Conservation (phyloP, 2,329 filamentous ascomycete species). For the Phyllachora maydis region DNA sequence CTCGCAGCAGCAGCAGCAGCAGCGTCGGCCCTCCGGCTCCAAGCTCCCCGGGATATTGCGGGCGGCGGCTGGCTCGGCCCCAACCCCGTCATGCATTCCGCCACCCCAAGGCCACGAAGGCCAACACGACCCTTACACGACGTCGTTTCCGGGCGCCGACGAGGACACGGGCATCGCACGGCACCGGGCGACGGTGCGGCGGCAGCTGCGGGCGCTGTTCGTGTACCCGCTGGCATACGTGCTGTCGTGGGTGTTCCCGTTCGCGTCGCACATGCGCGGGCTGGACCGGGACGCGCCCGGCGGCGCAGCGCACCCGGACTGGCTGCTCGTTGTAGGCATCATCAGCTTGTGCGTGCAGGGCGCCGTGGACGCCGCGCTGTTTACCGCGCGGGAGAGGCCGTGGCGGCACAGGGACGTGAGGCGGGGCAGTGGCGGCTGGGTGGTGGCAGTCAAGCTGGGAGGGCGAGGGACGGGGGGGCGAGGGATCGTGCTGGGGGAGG, state of each 20-base stretch:
- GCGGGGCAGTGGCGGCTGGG: conserved; percentile 12
- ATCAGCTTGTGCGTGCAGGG: conserved; percentile 45
- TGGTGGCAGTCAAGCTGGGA: conserved; percentile 7
- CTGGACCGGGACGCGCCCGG: conserved; percentile 20
- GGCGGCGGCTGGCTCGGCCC: no score
- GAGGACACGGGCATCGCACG: conserved; percentile 9
- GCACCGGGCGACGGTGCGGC: conserved; percentile 34
- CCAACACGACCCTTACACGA: conserved; percentile 1
- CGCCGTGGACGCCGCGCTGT: conserved; percentile 45
- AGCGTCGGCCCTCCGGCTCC: no score
- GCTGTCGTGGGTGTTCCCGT: conserved; percentile 51
- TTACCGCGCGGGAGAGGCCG: conserved; percentile 48
- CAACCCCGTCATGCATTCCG: no score
- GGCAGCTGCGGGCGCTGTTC: conserved; percentile 52
- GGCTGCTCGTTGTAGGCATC: conserved; percentile 30
- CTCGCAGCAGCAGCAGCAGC: no score
- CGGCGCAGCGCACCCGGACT: conserved; percentile 27
- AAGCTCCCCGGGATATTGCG: no score
- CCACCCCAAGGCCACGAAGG: neutral
- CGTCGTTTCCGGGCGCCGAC: no score
- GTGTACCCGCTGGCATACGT: conserved; percentile 59
- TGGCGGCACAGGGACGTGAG: conserved; percentile 41
- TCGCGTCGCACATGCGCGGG: conserved; percentile 39
- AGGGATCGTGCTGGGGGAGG: no score
- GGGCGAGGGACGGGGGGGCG: conserved; percentile 1